Evolutionary conservation across 2,329 filamentous ascomycete species (phyloP), one percentile per base, ranked within the genome.

Genomic region (Periconia digitata): DNA sequence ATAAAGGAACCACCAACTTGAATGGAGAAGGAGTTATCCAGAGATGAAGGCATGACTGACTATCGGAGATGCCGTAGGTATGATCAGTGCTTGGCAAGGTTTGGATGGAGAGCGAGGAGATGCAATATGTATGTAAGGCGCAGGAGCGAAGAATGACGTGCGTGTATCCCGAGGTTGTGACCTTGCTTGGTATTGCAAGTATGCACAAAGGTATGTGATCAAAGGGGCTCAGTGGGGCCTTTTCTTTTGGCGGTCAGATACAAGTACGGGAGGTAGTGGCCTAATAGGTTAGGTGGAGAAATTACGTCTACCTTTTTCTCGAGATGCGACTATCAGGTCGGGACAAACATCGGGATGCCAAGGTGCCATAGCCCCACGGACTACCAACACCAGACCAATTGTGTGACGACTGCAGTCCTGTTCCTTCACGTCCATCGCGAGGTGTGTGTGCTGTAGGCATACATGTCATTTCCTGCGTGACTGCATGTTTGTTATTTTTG

Each of bases 1-100:
- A 65, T 56, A 18, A 56, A 53, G 8, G 40, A 54, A 34, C 60
- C 62, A 43, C 60, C 52, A 35, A 65, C 51, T 41, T 63, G 54
- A 22, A 65, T 63, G 8, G 55, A 59, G 40, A 65, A 65, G 2
- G 60, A 43, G 38, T 43, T 47, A 15, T 32, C 27, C 10, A 32
- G 27, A 32, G 27, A n/a, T n/a, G n/a, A 32, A 32, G 27, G n/a
- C 27, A 32, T 32, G 27, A 15, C 27, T 32, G 27, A 15, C 27
- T 32, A 15, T 32, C 27, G 27, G 27, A 10, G 3, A 32, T 12
- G 10, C 27, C 27, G 27, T 32, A 32, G 3, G 27, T 32, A 10
- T 32, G 27, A n/a, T n/a, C n/a, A 4, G 27, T 6, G 10, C 27
- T 32, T 32, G 27, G 12, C 10, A 4, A 15, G 27, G 27, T 15